A percentile compares a stretch with the other conserved stretches of the same genome.
Conservation (phyloP, 371 early-diverging fungal genomes). For the Synchytrium microbalum region DNA sequence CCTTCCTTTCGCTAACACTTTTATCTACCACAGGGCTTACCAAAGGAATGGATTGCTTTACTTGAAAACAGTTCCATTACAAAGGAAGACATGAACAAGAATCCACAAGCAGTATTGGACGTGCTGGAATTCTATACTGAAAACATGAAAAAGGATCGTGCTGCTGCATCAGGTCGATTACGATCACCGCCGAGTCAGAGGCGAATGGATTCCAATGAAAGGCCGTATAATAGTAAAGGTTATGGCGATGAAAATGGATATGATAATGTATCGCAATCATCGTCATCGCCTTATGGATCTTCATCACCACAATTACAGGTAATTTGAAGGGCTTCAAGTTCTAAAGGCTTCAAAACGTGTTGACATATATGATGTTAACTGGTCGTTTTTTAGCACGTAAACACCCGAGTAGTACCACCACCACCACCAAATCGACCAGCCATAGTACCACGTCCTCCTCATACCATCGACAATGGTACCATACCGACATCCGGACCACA, state of each 20-base stretch:
- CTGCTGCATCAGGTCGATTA: background rate
- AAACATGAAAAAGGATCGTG: slow-evolving; percentile 20
- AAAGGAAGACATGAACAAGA: slow-evolving; percentile 88
- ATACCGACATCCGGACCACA: slow-evolving; percentile 1
- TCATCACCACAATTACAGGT: background rate
- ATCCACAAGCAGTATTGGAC: slow-evolving; percentile 95
- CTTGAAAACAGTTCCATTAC: slow-evolving; percentile 86
- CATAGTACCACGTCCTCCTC: slow-evolving; percentile 16
- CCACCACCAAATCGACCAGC: slow-evolving; percentile 17
- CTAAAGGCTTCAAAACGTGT: no score
- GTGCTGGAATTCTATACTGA: slow-evolving; percentile 95
- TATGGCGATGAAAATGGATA: background rate
- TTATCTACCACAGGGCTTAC: slow-evolving; percentile 81
- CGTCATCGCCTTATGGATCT: background rate
- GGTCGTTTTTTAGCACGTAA: background rate
- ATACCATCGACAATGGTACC: slow-evolving; percentile 12
- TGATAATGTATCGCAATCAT: background rate
- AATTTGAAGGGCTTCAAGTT: no score
- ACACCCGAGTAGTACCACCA: background rate
- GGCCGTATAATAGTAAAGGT: background rate
- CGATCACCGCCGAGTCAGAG: background rate
- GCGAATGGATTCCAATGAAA: background rate
- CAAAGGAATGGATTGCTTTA: slow-evolving; percentile 86
- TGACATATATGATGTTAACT: background rate
- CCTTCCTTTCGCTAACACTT: no score